Percentiles rank a stretch among this genome's conserved stretches.
These are phyloP conservation scores for Pyrus bretschneideri DNA, from an alignment of 306 rosid genomes.

Conservation along the genomic window DNA sequence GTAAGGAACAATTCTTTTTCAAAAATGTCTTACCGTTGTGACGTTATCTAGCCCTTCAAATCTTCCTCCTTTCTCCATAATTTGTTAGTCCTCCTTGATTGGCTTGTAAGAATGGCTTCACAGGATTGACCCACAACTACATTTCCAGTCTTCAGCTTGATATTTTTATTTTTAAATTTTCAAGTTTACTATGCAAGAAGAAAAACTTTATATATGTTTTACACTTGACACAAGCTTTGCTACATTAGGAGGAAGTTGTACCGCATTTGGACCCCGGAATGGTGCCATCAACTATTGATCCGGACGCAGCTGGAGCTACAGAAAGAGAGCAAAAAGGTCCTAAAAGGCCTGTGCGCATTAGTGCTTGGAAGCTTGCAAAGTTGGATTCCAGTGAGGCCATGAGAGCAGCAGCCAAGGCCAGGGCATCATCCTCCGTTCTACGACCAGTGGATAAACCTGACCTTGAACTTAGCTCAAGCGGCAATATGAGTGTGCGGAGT, in stretches of 20 bases:
- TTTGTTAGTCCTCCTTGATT: neutral
- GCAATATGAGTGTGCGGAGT: constrained; percentile 83
- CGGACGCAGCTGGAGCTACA: constrained; percentile 73
- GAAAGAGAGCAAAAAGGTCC: constrained; percentile 67
- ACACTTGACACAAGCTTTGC: constrained; percentile 17
- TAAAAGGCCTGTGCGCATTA: constrained; percentile 74
- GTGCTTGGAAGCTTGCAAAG: constrained; percentile 97
- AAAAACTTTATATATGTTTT: neutral
- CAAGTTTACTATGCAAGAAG: neutral
- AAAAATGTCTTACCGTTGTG: neutral
- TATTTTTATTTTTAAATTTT: neutral
- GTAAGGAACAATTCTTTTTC: neutral
- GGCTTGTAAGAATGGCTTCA: neutral
- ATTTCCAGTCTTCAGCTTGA: neutral
- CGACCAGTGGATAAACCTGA: constrained; percentile 72
- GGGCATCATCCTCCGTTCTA: constrained; percentile 95
- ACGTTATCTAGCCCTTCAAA: neutral
- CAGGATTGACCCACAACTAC: neutral
- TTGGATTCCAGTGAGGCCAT: constrained; percentile 76
- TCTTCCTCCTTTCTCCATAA: neutral
- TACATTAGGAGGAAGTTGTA: constrained; percentile 80
- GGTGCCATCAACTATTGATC: constrained; percentile 94
- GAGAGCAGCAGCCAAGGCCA: constrained; percentile 91
- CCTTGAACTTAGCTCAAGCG: constrained; percentile 74
- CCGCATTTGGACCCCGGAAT: constrained; percentile 99